These are phyloP conservation scores for Xylaria cubensis DNA, from an alignment of 495 filamentous ascomycete genomes.

Conservation along the genomic window DNA sequence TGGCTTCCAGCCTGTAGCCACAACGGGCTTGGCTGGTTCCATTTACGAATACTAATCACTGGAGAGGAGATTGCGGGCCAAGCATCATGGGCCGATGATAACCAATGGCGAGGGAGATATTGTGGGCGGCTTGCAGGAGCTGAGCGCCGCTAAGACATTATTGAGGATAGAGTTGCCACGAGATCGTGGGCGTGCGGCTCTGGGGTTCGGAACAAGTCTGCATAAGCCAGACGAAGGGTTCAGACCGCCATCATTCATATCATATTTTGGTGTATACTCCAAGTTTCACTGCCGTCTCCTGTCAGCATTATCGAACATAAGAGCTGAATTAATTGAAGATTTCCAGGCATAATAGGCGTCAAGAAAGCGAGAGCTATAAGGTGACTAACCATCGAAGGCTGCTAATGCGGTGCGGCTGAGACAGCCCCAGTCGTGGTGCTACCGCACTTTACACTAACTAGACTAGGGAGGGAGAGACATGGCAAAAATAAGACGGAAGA, in stretches of 20 bases:
- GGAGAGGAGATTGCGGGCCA: constrained; percentile 38
- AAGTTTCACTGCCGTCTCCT: background rate
- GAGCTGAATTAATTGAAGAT: background rate
- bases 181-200: constrained; percentile 23
- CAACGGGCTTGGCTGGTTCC: constrained; percentile 36
- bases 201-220: background rate
- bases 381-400: background rate
- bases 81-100: constrained; percentile 26
- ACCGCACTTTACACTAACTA: background rate
- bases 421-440: background rate
- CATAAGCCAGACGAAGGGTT: background rate
- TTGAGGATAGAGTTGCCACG: constrained; percentile 32
- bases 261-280: background rate
- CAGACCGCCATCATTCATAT: background rate
- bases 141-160: constrained; percentile 41
- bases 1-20: constrained; percentile 29
- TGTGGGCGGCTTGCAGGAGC: constrained; percentile 39
- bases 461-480: background rate
- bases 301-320: background rate
- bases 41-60: constrained; percentile 21
- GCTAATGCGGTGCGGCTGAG: constrained; percentile 18
- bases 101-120: constrained; percentile 31
- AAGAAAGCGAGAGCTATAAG: background rate
- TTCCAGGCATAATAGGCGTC: background rate
- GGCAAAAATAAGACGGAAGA: constrained; percentile 21